Evolutionary conservation across 768 basidiomycete genomes (phyloP).

Genomic region (Mrakia gelida): DNA sequence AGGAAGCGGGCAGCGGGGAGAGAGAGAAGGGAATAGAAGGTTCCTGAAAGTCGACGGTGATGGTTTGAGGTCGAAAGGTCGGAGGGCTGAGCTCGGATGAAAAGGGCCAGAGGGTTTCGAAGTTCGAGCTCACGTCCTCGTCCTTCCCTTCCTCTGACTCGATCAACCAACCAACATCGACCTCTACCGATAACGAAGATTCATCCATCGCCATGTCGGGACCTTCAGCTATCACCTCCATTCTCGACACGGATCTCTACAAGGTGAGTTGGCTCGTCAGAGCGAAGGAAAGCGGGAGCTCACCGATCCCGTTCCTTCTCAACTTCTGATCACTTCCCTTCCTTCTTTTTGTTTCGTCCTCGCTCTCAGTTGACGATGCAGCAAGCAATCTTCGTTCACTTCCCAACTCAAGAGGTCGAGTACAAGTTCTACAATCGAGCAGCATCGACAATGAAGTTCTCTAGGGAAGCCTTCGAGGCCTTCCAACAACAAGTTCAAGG

Average conservation of each 20-base stretch:
- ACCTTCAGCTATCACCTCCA: slow-evolving; percentile 48
- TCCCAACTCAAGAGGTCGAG: slow-evolving; percentile 58
- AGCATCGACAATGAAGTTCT: slow-evolving; percentile 57
- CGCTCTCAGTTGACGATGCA: slow-evolving; percentile 80
- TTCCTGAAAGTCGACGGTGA: background rate
- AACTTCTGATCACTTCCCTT: slow-evolving; percentile 2
- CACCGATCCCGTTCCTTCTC: background rate
- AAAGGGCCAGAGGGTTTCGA: too few relatives aligned
- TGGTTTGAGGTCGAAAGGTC: background rate
- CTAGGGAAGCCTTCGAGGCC: slow-evolving; percentile 59
- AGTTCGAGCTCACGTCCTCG: background rate
- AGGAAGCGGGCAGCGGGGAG: background rate
- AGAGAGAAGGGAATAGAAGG: background rate
- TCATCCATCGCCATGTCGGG: background rate
- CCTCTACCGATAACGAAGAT: background rate
- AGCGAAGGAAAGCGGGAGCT: background rate
- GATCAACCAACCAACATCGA: background rate
- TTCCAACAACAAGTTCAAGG: slow-evolving; percentile 57
- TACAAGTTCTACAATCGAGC: slow-evolving; percentile 32
- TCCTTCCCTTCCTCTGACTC: background rate
- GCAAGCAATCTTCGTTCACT: slow-evolving; percentile 75
- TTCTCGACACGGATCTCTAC: slow-evolving; percentile 92
- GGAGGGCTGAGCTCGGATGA: too few relatives aligned
- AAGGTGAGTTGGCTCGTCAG: slow-evolving; percentile 54
- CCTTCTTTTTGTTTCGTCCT: background rate